Base-by-base conservation (phyloP, 768 basidiomycete species). In the Auriscalpium microsporum region DNA sequence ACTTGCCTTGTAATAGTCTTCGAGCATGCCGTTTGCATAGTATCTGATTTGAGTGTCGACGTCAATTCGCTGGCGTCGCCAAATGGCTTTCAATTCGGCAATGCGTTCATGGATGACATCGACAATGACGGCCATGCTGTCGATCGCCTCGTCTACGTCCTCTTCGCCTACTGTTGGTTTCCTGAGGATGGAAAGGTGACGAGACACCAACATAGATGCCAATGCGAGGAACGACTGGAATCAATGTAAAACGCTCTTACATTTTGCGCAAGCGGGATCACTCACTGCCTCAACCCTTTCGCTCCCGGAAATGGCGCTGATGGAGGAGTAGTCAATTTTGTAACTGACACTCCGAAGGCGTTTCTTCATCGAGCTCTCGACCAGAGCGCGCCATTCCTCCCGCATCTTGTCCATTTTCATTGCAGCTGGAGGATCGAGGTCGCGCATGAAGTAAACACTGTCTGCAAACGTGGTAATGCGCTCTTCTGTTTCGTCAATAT, bases 41-140 rank as follows among this genome's bases (percentile, higher is more conserved):
- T 56, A 56, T 17, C 46, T 40, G 19, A 56, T 23, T 36, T 58
- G 57, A 8, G 51, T 48, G 23, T 58, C 55, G 33, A 58, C 57
- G 13, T 52, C 57, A 7, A 56, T 56, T n/a, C 55, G 48, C 33
- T 56, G 57, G 36, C 55, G 55, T 21, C 57, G 55, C 57, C 57
- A 58, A 44, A 58, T 56, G 10, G 16, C 44, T 45, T 56, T 51
- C 48, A 58, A 16, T 4, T 58, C 57, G 11, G 1, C 3, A 17
- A 58, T 56, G 38, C 57, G 55, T 0, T 7, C 45, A 44, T 14
- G 28, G 36, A 56, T 51, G 4, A 50, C 55, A 1, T 47, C 47
- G 23, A 35, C 17, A 10, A 58, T 34, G 11, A 35, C 50, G 4
- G 3, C 2, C 23, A 52, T 45, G 14, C 45, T 53, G 21, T 17